Percentiles rank a stretch among this genome's conserved stretches.
phyloP scores from a whole-genome alignment of 169 alveolate genomes.

The Cystoisospora suis region DNA sequence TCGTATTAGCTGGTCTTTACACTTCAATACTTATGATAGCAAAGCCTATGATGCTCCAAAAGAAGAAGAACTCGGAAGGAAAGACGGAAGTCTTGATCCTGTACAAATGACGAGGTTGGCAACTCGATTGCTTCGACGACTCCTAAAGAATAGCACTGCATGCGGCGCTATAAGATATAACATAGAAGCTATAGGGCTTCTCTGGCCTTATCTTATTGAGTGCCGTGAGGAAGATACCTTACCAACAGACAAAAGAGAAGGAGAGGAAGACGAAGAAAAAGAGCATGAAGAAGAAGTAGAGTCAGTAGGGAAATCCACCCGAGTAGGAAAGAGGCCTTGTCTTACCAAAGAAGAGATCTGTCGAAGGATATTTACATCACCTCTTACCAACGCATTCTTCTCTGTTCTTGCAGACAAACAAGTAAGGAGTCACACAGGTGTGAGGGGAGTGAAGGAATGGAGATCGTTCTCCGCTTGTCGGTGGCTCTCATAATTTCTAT shows the following conservation, averaged over 20 bases:
- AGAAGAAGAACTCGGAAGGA: background rate
- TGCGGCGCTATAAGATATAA: conserved; percentile 34
- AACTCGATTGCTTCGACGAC: background rate
- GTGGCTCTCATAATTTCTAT: no score
- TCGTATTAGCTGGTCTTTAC: conserved; percentile 10
- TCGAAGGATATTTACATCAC: conserved; percentile 4
- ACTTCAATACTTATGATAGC: background rate
- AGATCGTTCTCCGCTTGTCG: no score
- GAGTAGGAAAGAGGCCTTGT: background rate
- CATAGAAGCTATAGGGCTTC: conserved; percentile 13
- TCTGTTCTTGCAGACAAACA: conserved; percentile 4
- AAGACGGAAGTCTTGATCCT: background rate
- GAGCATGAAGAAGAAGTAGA: no score
- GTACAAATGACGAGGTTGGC: background rate
- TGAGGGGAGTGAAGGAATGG: no score
- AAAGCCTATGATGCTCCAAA: background rate
- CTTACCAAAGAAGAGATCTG: conserved; percentile 21
- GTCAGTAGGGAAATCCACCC: no score
- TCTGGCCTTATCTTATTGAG: conserved; percentile 34
- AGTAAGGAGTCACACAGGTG: no score
- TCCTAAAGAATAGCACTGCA: background rate
- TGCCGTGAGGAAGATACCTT: no score
- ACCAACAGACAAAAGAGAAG: no score
- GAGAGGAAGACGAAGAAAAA: no score
- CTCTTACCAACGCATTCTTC: conserved; percentile 37